phyloP scores from a whole-genome alignment of 306 rosid species.

The Trifolium fragiferum region DNA sequence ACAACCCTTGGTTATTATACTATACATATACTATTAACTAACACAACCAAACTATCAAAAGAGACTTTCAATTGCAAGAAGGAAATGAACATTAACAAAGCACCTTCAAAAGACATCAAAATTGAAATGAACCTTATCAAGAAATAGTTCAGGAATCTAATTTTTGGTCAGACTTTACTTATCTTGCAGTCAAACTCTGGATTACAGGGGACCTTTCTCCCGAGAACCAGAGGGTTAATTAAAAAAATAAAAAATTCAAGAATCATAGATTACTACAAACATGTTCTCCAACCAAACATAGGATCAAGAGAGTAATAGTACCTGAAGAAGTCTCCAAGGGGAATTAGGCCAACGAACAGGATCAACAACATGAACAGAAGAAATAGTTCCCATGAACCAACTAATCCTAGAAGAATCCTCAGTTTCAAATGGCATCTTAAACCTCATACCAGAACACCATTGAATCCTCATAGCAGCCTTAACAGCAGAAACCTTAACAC shows the following conservation, averaged over 20 bases:
- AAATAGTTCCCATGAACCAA: slow-evolving; percentile 97
- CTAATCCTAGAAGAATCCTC: slow-evolving; percentile 96
- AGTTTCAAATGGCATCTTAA: slow-evolving; percentile 98
- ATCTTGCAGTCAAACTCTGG: too few relatives aligned
- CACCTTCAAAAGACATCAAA: not conserved
- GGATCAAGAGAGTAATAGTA: slow-evolving; percentile 27
- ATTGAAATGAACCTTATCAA: not conserved
- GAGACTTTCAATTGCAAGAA: not conserved
- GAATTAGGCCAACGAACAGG: slow-evolving; percentile 92
- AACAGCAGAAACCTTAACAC: slow-evolving; percentile 72
- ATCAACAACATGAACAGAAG: slow-evolving; percentile 84
- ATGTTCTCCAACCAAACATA: not conserved
- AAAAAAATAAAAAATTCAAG: not conserved
- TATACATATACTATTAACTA: too few relatives aligned
- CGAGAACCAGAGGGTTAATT: too few relatives aligned
- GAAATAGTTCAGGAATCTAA: not conserved
- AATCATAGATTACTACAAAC: slow-evolving; percentile 2
- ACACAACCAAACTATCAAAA: slow-evolving; percentile 15
- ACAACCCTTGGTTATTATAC: not conserved
- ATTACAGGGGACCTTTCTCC: too few relatives aligned
- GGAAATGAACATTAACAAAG: not conserved
- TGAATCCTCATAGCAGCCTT: slow-evolving; percentile 78
- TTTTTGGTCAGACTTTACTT: too few relatives aligned
- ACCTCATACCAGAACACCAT: slow-evolving; percentile 95
- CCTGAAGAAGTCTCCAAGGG: slow-evolving; percentile 99